Evolutionary conservation across 352 stramenopile genomes (phyloP).

Genomic region (Pythium phragmitis): DNA sequence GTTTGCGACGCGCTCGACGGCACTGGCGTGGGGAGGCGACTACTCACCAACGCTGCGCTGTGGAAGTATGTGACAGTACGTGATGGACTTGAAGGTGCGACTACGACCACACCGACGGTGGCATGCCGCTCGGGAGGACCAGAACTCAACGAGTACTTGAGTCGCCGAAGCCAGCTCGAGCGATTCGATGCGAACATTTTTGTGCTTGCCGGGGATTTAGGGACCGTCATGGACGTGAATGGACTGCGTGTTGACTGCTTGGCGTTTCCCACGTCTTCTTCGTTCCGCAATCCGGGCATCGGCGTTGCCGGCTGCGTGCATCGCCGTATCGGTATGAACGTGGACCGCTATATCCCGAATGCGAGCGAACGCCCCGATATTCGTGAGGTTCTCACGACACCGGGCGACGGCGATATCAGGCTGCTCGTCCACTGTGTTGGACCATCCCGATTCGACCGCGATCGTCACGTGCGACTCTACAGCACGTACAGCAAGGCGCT

Average conservation of each 20-base stretch:
- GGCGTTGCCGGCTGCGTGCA: slow-evolving; percentile 53
- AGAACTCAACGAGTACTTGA: slow-evolving; percentile 41
- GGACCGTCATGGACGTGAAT: slow-evolving; percentile 32
- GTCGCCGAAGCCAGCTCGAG: slow-evolving; percentile 38
- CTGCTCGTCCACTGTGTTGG: slow-evolving; percentile 67
- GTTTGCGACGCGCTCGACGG: slow-evolving; percentile 15
- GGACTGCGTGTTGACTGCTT: slow-evolving; percentile 50
- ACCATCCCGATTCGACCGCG: slow-evolving; percentile 2
- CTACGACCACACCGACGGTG: slow-evolving; percentile 11
- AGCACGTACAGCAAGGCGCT: slow-evolving; percentile 55
- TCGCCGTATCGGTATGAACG: slow-evolving; percentile 36
- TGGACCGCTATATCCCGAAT: slow-evolving; percentile 21
- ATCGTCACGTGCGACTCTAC: slow-evolving; percentile 37
- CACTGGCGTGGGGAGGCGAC: background rate
- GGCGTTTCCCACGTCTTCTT: slow-evolving; percentile 50
- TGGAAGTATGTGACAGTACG: slow-evolving; percentile 16
- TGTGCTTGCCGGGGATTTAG: slow-evolving; percentile 49
- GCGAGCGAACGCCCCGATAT: background rate
- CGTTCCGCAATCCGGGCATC: slow-evolving; percentile 37
- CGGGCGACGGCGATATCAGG: slow-evolving; percentile 41
- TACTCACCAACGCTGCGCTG: slow-evolving; percentile 9
- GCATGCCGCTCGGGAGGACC: slow-evolving; percentile 19
- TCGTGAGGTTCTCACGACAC: slow-evolving; percentile 36
- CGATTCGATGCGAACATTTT: slow-evolving; percentile 35
- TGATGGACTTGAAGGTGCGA: slow-evolving; percentile 1